phyloP scores from a whole-genome alignment of 164 flowering plant genomes.

The Vitis riparia region DNA sequence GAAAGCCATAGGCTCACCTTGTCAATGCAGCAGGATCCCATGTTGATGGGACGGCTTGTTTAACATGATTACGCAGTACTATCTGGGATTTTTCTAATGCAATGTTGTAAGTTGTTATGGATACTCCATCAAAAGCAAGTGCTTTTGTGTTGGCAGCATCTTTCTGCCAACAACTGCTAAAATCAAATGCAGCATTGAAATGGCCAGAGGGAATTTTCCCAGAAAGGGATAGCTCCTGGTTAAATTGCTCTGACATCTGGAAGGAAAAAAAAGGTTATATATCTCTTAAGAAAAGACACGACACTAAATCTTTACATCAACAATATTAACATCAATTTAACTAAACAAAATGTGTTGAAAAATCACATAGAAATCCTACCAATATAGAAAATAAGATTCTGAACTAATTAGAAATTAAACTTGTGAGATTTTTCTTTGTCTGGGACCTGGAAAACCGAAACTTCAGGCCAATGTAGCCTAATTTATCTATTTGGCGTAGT shows the following conservation, averaged over 20 bases:
- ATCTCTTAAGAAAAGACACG: neutral
- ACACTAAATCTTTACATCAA: neutral
- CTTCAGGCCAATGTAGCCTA: too few relatives aligned
- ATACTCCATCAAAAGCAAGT: slow-evolving; percentile 38
- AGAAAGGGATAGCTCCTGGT: slow-evolving; percentile 28
- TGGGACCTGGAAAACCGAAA: too few relatives aligned
- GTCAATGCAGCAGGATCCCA: slow-evolving; percentile 42
- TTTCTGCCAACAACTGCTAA: slow-evolving; percentile 28
- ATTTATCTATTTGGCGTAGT: too few relatives aligned
- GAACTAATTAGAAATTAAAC: too few relatives aligned
- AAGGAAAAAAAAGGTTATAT: neutral
- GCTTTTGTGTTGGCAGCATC: slow-evolving; percentile 35
- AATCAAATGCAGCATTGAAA: slow-evolving; percentile 31
- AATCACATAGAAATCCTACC: too few relatives aligned
- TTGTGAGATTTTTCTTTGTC: too few relatives aligned
- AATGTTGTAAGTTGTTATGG: slow-evolving; percentile 25
- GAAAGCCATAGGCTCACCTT: slow-evolving; percentile 13
- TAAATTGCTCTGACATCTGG: slow-evolving; percentile 42
- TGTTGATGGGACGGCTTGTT: slow-evolving; percentile 31
- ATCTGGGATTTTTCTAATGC: slow-evolving; percentile 31
- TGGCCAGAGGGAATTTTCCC: slow-evolving; percentile 39
- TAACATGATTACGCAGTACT: slow-evolving; percentile 25
- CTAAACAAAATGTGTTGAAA: too few relatives aligned
- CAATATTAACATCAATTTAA: neutral
- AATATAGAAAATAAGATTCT: too few relatives aligned